Base-by-base conservation (phyloP, 129 eudicot species). In the Deinandra increscens region DNA sequence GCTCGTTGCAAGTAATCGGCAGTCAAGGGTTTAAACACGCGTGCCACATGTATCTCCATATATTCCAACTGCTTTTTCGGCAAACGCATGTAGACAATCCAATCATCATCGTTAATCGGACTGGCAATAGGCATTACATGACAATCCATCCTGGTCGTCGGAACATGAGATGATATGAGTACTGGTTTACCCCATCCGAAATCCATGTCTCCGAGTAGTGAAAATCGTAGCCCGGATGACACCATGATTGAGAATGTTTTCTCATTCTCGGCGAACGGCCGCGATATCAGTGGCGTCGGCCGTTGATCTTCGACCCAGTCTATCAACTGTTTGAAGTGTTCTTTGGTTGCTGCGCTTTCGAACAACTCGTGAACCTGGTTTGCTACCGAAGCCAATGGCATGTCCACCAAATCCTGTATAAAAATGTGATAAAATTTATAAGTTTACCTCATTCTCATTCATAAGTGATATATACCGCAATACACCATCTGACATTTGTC, bases 291-390 rank as follows among this genome's bases (percentile, higher is more conserved):
- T 8, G 73, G 64, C 60, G 77, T 71, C 3, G 88, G 90, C 11
- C 90, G 76, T 51, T 77, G 85, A 45, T 76, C 87, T 61, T 84
- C 95, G 7, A 87, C 90, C 87, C 80, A 87, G 43, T 87, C 90
- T 26, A 87, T 78, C 19, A 87, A 68, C 34, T 78, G 82, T 34
- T 78, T 39, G 64, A 87, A 87, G 63, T 84, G 95, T 45, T 87
- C 88, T 31, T 82, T 78, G 0, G 74, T 80, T 39, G 54, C 20
- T 2, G 84, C 90, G 13, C 42, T 62, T 13, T 60, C 65, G 1
- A 78, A n/a, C 63, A 82, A 71, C 14, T 68, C 68, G 67, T 80
- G 84, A 14, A 87, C 79, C 14, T 49, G 55, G 38, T 72, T 38
- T 18, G 88, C 90, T 14, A 80, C 59, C 37, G 8, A 38, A 50